Conservation (phyloP, 2,329 filamentous ascomycete genomes). For the Xylariaceae sp. region DNA sequence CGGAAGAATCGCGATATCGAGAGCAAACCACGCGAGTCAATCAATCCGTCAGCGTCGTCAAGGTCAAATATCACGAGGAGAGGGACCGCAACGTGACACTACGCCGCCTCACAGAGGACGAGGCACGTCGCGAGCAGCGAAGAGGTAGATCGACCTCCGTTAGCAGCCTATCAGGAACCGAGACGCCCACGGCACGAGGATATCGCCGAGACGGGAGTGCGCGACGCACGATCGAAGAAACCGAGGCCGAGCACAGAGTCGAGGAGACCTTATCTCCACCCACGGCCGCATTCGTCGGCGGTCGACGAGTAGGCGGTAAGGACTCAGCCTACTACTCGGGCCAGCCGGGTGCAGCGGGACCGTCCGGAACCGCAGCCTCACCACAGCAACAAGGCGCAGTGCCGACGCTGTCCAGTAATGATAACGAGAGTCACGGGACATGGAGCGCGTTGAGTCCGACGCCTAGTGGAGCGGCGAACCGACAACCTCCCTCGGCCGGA, state of each 20-base stretch:
- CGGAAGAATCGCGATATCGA: slow-evolving; percentile 41
- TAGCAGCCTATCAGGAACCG: slow-evolving; percentile 54
- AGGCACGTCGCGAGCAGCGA: slow-evolving; percentile 42
- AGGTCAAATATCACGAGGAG: slow-evolving; percentile 56
- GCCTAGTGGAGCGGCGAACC: slow-evolving; percentile 37
- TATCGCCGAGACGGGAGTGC: slow-evolving; percentile 52
- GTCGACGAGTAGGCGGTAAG: slow-evolving; percentile 44
- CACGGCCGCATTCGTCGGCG: slow-evolving; percentile 51
- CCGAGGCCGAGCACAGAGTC: slow-evolving; percentile 41
- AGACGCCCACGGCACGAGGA: slow-evolving; percentile 43
- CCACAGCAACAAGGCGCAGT: slow-evolving; percentile 31
- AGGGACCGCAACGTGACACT: slow-evolving; percentile 57
- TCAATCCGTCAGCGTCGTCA: slow-evolving; percentile 53
- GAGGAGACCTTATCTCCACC: slow-evolving; percentile 46
- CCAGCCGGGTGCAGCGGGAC: slow-evolving; percentile 41
- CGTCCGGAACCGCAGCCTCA: slow-evolving; percentile 32
- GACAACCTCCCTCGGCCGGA: slow-evolving; percentile 35
- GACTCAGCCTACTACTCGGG: slow-evolving; percentile 60
- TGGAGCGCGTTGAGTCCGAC: slow-evolving; percentile 51
- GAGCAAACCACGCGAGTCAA: slow-evolving; percentile 38
- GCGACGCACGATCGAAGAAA: slow-evolving; percentile 40
- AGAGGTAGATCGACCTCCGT: slow-evolving; percentile 45
- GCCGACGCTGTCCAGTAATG: slow-evolving; percentile 45
- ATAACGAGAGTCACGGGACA: slow-evolving; percentile 44
- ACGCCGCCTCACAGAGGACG: slow-evolving; percentile 56